Evolutionary conservation across 306 rosid genomes (phyloP).

Genomic region (Potentilla sterilis): DNA sequence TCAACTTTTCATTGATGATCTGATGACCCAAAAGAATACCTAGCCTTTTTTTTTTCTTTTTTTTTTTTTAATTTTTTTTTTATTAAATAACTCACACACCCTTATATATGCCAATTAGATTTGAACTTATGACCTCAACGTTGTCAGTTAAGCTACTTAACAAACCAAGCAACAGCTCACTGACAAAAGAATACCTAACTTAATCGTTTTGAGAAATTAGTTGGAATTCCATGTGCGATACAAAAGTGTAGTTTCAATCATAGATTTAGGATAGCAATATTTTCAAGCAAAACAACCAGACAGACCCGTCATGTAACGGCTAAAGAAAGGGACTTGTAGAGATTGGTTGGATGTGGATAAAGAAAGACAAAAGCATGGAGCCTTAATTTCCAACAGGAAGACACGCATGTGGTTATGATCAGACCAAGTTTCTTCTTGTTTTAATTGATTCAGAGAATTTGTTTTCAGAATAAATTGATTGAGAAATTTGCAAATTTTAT

Average conservation of each 20-base stretch:
- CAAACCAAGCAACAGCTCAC: too few species aligned
- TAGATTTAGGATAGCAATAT: neutral
- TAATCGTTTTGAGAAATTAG: neutral
- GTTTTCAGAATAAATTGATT: too few species aligned
- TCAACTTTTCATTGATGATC: neutral
- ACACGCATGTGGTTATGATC: neutral
- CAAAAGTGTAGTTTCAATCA: neutral
- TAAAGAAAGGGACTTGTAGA: neutral
- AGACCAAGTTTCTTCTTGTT: neutral
- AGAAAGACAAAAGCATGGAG: neutral
- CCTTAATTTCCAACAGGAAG: neutral
- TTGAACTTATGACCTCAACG: too few species aligned
- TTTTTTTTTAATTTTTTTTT: too few species aligned
- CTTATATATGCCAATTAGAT: too few species aligned
- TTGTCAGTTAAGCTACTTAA: too few species aligned
- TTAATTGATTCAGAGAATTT: neutral
- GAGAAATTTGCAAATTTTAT: too few species aligned
- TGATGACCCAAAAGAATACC: neutral
- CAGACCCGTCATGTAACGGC: neutral
- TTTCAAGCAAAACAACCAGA: neutral
- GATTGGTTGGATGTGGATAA: neutral
- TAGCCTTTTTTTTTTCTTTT: too few species aligned
- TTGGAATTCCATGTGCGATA: conserved; percentile 2
- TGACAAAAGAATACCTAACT: neutral
- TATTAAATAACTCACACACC: too few species aligned